Evolutionary conservation across 371 early-diverging fungal species (phyloP), one percentile per base, ranked within the genome.

Genomic region (Phascolomyces articulosus): DNA sequence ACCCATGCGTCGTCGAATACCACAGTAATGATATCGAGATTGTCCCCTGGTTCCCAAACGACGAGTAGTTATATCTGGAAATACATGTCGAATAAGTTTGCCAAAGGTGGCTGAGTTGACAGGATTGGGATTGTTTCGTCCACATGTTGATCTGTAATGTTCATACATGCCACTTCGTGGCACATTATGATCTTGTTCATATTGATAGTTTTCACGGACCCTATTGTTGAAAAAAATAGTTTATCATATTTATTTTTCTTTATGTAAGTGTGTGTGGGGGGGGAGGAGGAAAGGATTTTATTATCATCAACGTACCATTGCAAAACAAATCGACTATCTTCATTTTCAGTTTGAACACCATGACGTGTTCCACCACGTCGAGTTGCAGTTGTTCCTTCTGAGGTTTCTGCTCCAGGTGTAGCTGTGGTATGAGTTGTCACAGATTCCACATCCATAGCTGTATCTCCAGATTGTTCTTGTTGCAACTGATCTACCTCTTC

Each of bases 71-170:
- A 90, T 69, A 23, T 77, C 78, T 2, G 90, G 87, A 49, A 87
- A 89, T 20, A 88, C 84, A 34, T 77, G 70, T 13, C 89, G 73
- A 24, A 90, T 81, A 2, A 88, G 73, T 59, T 90, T 90, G 9
- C 90, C 90, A 77, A 90, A 90, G 10, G 85, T 83, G 29, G 90
- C 89, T 7, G 87, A 79, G 67, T 89, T 90, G 69, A 90, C 82
- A 67, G 90, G 85, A 63, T 67, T 65, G 23, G 84, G 65, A 41
- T 70, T 40, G 16, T 51, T 27, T 61, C 71, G 53, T 55, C 31
- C 64, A 63, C 88, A 88, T 40, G 70, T 76, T 20, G 68, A 48
- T 51, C 75, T 76, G 64, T 90, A 90, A 56, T 88, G 86, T 49
- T 85, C 84, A 65, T 80, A 90, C 69, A 89, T 79, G 44, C 79